A percentile compares a stretch with the other conserved stretches of the same genome.
Evolutionary conservation across 2,329 filamentous ascomycete genomes (phyloP).

Genomic region (Fusarium mangiferae): DNA sequence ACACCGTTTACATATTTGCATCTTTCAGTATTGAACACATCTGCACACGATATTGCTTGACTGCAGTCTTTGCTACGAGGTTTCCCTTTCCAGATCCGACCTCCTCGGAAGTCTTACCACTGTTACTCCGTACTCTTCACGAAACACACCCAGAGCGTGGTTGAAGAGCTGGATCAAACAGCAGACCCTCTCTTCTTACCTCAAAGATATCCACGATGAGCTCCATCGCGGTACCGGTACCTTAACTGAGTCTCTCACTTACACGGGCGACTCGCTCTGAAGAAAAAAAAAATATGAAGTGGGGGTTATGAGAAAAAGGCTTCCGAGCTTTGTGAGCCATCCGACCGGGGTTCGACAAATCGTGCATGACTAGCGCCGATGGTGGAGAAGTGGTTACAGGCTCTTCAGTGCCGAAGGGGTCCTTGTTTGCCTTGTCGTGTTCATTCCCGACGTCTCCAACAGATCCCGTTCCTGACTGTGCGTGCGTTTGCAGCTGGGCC

Average conservation of each 20-base stretch:
- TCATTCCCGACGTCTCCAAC: slow-evolving; percentile 25
- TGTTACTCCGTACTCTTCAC: neutral
- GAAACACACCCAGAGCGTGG: slow-evolving; percentile 34
- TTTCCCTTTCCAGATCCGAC: slow-evolving; percentile 20
- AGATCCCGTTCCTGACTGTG: slow-evolving; percentile 27
- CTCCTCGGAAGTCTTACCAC: slow-evolving; percentile 3
- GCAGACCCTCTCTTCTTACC: slow-evolving; percentile 30
- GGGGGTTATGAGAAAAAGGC: slow-evolving; percentile 14
- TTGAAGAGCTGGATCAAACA: slow-evolving; percentile 28
- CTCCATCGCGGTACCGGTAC: slow-evolving; percentile 35
- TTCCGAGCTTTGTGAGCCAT: slow-evolving; percentile 21
- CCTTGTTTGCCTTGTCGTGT: slow-evolving; percentile 3
- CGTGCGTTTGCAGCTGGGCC: neutral
- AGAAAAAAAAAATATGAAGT: slow-evolving; percentile 15
- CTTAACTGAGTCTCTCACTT: slow-evolving; percentile 30
- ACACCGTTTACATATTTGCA: neutral
- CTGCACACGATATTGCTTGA: neutral
- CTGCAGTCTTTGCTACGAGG: slow-evolving; percentile 13
- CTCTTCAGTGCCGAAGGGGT: slow-evolving; percentile 41
- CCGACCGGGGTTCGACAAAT: slow-evolving; percentile 44
- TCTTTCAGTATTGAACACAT: neutral
- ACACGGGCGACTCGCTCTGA: slow-evolving; percentile 17
- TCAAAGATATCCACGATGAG: slow-evolving; percentile 33
- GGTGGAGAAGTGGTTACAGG: slow-evolving; percentile 22
- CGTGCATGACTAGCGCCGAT: slow-evolving; percentile 43